Evolutionary conservation across 2,329 filamentous ascomycete species (phyloP), one percentile per base, ranked within the genome.

Genomic region (Apiospora phragmitis): DNA sequence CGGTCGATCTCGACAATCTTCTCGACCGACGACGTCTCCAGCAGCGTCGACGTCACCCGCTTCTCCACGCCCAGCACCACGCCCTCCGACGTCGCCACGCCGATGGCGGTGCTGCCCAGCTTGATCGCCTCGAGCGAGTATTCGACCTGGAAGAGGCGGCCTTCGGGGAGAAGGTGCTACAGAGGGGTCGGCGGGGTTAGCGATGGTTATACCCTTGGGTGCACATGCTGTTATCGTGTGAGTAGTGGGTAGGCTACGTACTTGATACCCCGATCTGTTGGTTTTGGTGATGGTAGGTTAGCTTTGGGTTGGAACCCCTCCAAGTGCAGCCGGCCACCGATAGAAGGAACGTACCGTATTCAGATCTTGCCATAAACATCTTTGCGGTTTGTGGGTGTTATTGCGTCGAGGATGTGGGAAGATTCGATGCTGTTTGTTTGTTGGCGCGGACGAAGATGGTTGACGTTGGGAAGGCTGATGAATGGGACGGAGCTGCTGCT

Each of bases 91-190:
- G 96, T 99, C 78, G 96, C 94, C 76, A 99, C 95, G 78, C 96
- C 96, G 85, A 99, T 99, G 80, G 96, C 96, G 77, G 96, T 99
- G 79, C 94, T 97, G 77, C 96, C 96, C 76, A 98, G 93, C 88
- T 99, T 99, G 90, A 99, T 99, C 84, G 96, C 96, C 88, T 99
- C 96, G 83, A 99, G 93, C 72, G 96, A 98, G 91, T 99, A 99
- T 92, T 99, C 96, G 87, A 99, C 96, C 88, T 99, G 96, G 90
- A 99, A 99, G 83, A 99, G 93, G 85, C 96, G 96, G 80, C 96
- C 96, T 90, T 99, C 96, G 73, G 96, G 78, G 96, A 99, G 90
- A 99, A 99, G 89, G 96, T 99, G 90, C 93, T 97, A 81, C 72
- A 71, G 24, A 69, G 67, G 38, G 55, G 18, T 62, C 32, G 21